These are phyloP conservation scores for Aspergillus panamensis DNA, from an alignment of 495 filamentous ascomycete species.

Conservation along the genomic window DNA sequence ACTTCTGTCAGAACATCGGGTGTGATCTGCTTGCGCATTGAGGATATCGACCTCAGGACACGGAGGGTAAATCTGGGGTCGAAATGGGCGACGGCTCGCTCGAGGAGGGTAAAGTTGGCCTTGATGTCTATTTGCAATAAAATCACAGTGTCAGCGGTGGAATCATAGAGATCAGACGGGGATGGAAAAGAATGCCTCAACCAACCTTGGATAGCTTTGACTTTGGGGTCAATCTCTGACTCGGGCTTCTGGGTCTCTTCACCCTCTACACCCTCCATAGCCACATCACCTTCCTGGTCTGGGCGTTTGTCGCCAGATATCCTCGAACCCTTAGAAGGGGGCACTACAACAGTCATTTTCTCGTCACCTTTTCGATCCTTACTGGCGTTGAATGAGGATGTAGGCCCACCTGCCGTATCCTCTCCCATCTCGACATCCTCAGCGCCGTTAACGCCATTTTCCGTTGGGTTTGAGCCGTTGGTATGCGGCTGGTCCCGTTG, in stretches of 20 bases:
- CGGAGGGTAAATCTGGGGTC: slow-evolving; percentile 92
- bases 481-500: slow-evolving; percentile 62
- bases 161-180: neutral
- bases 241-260: slow-evolving; percentile 48
- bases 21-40: slow-evolving; percentile 85
- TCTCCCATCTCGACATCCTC: slow-evolving; percentile 83
- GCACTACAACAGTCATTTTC: slow-evolving; percentile 84
- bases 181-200: slow-evolving; percentile 17
- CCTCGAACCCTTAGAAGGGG: slow-evolving; percentile 70
- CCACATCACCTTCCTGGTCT: slow-evolving; percentile 69
- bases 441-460: slow-evolving; percentile 71
- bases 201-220: slow-evolving; percentile 64
- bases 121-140: slow-evolving; percentile 68
- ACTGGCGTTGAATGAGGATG: slow-evolving; percentile 50
- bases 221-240: slow-evolving; percentile 53
- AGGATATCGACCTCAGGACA: slow-evolving; percentile 90
- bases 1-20: slow-evolving; percentile 75
- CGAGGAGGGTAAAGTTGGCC: slow-evolving; percentile 83
- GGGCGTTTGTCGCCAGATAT: slow-evolving; percentile 52
- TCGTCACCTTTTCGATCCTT: slow-evolving; percentile 74
- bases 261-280: slow-evolving; percentile 65
- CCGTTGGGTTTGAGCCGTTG: slow-evolving; percentile 67
- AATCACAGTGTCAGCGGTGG: slow-evolving; percentile 6
- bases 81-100: slow-evolving; percentile 88
- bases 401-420: slow-evolving; percentile 59